These are phyloP conservation scores for Fistulina hepatica DNA, from an alignment of 1,284 basidiomycete genomes.

Conservation along the genomic window DNA sequence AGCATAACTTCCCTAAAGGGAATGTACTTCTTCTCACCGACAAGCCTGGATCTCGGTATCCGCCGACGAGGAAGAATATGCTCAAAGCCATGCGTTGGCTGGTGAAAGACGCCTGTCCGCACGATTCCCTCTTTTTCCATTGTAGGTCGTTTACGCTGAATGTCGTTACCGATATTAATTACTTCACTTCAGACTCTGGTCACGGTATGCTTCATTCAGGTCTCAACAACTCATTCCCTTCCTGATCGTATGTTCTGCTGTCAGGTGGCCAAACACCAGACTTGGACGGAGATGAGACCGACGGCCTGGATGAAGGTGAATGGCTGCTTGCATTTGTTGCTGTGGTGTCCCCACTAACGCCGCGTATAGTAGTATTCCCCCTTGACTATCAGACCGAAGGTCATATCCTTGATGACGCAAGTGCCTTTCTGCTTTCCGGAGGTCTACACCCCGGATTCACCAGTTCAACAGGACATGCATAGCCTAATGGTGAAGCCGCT, in stretches of 20 bases:
- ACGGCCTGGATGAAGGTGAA: constrained; percentile 62
- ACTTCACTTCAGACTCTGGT: constrained; percentile 3
- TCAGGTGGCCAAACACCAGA: constrained; percentile 67
- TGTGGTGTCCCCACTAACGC: too few species aligned
- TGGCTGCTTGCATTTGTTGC: background rate
- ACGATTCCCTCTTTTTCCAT: constrained; percentile 85
- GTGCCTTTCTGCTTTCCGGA: constrained; percentile 13
- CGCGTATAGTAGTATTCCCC: constrained; percentile 66
- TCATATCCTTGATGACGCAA: constrained; percentile 69
- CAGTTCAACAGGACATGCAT: constrained; percentile 13
- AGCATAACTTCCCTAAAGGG: constrained; percentile 51
- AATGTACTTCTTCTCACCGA: constrained; percentile 76
- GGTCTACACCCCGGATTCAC: background rate
- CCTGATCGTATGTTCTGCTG: background rate
- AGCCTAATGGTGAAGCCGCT: constrained; percentile 25
- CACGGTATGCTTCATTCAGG: constrained; percentile 2
- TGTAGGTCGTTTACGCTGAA: constrained; percentile 40
- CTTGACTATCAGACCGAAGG: constrained; percentile 62
- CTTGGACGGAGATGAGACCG: constrained; percentile 52
- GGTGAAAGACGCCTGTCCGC: constrained; percentile 57
- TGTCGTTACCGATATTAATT: constrained; percentile 1
- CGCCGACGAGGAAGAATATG: constrained; percentile 74
- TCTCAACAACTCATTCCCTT: background rate
- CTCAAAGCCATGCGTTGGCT: constrained; percentile 82
- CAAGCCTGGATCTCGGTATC: constrained; percentile 39